A percentile compares a stretch with the other conserved stretches of the same genome.
Evolutionary conservation across 2,329 filamentous ascomycete species (phyloP).

Genomic region (Pseudogymnoascus sp.): DNA sequence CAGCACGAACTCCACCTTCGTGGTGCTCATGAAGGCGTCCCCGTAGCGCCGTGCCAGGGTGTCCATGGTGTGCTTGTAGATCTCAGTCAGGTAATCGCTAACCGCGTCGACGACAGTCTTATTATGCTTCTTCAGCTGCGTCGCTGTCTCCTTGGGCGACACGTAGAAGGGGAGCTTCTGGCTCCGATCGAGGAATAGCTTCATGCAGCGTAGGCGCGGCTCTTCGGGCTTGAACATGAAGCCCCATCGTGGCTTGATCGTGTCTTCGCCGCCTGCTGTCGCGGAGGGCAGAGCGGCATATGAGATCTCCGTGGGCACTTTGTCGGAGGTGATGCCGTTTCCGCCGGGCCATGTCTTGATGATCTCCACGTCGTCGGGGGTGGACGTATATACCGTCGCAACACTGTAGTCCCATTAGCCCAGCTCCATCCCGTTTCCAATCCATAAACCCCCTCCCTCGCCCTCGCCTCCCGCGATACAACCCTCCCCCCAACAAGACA

Average conservation of each 20-base stretch:
- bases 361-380: slow-evolving; percentile 71
- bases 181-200: slow-evolving; percentile 71
- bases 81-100: slow-evolving; percentile 68
- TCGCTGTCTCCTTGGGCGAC: slow-evolving; percentile 66
- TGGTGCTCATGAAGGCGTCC: slow-evolving; percentile 66
- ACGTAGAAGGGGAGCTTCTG: slow-evolving; percentile 77
- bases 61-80: slow-evolving; percentile 71
- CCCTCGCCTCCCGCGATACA: no score
- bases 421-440: no score
- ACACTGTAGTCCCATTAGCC: slow-evolving; percentile 38
- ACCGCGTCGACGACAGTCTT: slow-evolving; percentile 74
- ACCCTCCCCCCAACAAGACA: no score
- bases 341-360: slow-evolving; percentile 80
- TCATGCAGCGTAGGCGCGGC: slow-evolving; percentile 69
- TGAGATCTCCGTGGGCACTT: slow-evolving; percentile 69
- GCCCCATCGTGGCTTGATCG: slow-evolving; percentile 55
- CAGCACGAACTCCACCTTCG: slow-evolving; percentile 68
- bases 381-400: slow-evolving; percentile 64
- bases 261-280: slow-evolving; percentile 26
- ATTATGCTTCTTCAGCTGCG: slow-evolving; percentile 63
- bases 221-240: slow-evolving; percentile 76
- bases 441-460: no score
- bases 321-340: slow-evolving; percentile 80
- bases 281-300: slow-evolving; percentile 45
- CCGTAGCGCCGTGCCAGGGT: slow-evolving; percentile 66